Evolutionary conservation across 495 filamentous ascomycete genomes (phyloP).

Genomic region (Xylaria palmicola): DNA sequence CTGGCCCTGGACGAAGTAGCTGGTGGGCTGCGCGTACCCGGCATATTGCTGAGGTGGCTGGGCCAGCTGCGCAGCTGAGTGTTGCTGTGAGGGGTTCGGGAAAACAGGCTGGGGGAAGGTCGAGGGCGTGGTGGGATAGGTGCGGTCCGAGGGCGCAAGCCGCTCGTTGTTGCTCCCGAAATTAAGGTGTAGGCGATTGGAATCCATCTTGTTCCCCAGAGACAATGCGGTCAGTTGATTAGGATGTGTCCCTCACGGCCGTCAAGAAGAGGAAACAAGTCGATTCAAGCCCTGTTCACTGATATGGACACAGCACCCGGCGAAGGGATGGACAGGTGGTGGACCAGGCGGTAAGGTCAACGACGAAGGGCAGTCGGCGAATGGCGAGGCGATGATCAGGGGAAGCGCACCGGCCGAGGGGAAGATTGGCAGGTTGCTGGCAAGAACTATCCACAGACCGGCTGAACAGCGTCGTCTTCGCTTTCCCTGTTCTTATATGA

Average conservation of each 20-base stretch:
- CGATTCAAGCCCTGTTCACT: not conserved
- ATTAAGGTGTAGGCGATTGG: constrained; percentile 68
- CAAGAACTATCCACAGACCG: too few relatives aligned
- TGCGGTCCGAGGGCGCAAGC: constrained; percentile 67
- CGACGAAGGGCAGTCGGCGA: constrained; percentile 3
- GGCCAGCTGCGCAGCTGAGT: constrained; percentile 43
- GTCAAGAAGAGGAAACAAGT: not conserved
- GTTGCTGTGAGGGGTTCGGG: constrained; percentile 50
- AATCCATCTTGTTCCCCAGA: constrained; percentile 40
- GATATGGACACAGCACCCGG: not conserved
- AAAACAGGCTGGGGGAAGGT: constrained; percentile 91
- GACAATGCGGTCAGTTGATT: not conserved
- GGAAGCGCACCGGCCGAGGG: not conserved
- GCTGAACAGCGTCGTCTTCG: too few relatives aligned
- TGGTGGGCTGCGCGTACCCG: constrained; percentile 47
- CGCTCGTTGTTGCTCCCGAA: constrained; percentile 66
- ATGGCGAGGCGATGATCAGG: not conserved
- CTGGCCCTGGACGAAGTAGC: constrained; percentile 59
- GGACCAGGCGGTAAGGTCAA: not conserved
- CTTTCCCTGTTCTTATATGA: too few relatives aligned
- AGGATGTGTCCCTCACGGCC: not conserved
- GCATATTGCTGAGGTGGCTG: constrained; percentile 46
- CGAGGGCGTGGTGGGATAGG: constrained; percentile 94
- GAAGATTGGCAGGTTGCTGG: not conserved
- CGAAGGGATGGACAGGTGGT: not conserved